phyloP scores from a whole-genome alignment of 2,329 filamentous ascomycete species.

The Raffaelea arxii region DNA sequence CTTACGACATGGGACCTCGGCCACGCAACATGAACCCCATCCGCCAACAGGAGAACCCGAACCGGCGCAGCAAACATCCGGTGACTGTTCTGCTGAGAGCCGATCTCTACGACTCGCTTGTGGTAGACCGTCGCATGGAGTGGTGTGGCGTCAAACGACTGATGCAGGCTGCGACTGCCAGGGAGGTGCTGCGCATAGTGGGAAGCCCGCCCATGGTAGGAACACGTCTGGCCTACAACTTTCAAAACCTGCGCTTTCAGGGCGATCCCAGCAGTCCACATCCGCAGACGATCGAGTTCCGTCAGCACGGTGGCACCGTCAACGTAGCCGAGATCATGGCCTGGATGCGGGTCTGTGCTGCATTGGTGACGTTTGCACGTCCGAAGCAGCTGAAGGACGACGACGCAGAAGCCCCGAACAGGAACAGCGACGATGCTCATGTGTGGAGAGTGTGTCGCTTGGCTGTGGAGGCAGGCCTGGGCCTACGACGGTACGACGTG shows the following conservation, averaged over 20 bases:
- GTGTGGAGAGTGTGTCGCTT: background rate
- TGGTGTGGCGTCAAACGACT: background rate
- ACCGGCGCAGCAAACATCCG: too few species aligned
- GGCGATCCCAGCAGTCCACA: background rate
- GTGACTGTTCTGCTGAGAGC: too few species aligned
- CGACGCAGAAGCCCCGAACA: background rate
- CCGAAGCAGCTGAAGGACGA: too few species aligned
- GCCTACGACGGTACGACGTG: background rate
- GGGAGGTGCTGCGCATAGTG: background rate
- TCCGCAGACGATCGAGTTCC: conserved; percentile 5
- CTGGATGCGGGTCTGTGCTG: conserved; percentile 1
- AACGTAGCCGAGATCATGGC: background rate
- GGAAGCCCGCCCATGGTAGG: background rate
- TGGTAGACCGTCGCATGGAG: background rate
- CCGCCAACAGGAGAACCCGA: too few species aligned
- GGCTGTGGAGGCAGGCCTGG: background rate
- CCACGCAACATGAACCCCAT: background rate
- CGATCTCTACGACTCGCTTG: too few species aligned
- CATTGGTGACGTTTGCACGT: background rate
- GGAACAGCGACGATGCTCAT: background rate
- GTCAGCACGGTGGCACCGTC: conserved; percentile 6
- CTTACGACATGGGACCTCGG: background rate
- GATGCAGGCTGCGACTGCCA: background rate
- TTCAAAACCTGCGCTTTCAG: conserved; percentile 5
- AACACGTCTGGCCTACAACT: conserved; percentile 1